Evolutionary conservation across 129 eudicot genomes (phyloP).

Genomic region (Flaveria bidentis): DNA sequence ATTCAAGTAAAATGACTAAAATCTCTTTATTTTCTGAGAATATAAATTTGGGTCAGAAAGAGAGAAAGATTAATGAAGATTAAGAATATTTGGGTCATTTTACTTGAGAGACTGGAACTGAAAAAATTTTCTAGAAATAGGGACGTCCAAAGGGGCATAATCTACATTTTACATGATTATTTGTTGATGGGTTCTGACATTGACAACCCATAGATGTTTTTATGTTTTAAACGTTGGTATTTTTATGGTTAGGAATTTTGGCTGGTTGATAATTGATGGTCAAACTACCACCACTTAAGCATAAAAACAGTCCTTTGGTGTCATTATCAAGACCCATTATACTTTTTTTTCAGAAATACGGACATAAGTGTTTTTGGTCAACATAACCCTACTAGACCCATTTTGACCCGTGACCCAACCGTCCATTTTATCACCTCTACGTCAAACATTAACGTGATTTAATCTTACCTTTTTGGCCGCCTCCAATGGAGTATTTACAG

Average conservation of each 20-base stretch:
- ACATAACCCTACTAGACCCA: not conserved
- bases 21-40: not conserved
- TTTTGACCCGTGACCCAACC: not conserved
- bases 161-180: not conserved
- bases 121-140: not conserved
- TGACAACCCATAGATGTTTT: not conserved
- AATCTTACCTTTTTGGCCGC: conserved; percentile 60
- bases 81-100: not conserved
- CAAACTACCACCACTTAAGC: not conserved
- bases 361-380: not conserved
- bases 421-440: not conserved
- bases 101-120: not conserved
- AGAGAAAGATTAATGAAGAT: not conserved
- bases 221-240: not conserved
- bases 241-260: not conserved
- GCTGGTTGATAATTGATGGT: not conserved
- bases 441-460: not conserved
- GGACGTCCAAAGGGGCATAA: too few relatives aligned
- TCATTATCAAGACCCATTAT: not conserved
- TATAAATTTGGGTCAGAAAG: not conserved
- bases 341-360: not conserved
- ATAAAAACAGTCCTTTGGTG: not conserved
- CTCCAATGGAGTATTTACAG: conserved; percentile 54
- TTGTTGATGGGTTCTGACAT: not conserved
- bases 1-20: not conserved